These are phyloP conservation scores for Paramecium bursaria DNA, from an alignment of 73 alveolate genomes.

Conservation along the genomic window DNA sequence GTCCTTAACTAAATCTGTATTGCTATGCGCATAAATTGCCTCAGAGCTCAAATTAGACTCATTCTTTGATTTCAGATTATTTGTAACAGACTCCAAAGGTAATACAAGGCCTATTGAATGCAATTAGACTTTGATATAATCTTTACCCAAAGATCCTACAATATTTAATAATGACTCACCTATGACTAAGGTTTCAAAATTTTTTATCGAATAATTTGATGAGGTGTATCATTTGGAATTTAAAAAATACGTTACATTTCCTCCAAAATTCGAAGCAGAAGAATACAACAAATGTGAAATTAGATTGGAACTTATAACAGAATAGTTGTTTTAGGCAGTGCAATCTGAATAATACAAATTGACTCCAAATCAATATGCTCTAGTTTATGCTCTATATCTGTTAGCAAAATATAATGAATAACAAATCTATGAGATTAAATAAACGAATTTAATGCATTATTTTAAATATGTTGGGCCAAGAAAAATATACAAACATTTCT, in stretches of 20 bases:
- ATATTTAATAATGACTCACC: not conserved
- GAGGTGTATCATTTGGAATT: slow-evolving; percentile 8
- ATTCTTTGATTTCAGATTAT: slow-evolving; percentile 25
- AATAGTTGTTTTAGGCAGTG: not conserved
- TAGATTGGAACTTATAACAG: not conserved
- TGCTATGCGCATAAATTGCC: slow-evolving; percentile 11
- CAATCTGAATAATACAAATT: too few species aligned
- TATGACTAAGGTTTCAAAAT: not conserved
- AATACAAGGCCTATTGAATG: not conserved
- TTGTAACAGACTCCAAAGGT: not conserved
- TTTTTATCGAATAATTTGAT: not conserved
- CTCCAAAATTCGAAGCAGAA: not conserved
- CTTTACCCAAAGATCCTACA: not conserved
- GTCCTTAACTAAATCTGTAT: not conserved
- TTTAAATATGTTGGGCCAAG: not conserved
- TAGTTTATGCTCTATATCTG: not conserved
- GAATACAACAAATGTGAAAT: not conserved
- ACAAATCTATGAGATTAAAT: not conserved
- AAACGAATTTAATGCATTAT: too few species aligned
- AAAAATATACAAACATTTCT: too few species aligned
- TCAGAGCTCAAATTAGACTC: not conserved
- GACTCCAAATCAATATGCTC: not conserved
- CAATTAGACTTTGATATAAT: not conserved
- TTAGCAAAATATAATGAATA: not conserved
- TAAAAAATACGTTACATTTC: slow-evolving; percentile 13